Conservation (phyloP, 2,329 filamentous ascomycete species). For the Fusarium humuli region DNA sequence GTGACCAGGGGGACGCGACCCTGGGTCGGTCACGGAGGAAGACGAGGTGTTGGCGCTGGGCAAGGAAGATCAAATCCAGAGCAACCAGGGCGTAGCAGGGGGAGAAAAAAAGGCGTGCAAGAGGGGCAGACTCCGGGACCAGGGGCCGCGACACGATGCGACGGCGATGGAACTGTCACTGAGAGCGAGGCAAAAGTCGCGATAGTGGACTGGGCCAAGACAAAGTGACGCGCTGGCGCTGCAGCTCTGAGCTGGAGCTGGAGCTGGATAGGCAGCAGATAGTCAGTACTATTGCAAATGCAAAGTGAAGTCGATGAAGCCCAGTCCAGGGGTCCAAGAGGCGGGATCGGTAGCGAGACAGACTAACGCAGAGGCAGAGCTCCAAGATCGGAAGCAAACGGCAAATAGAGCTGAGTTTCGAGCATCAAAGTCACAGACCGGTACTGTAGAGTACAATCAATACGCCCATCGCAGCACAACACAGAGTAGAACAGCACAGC, state of each 20-base stretch:
- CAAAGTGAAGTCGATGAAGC: constrained; percentile 15
- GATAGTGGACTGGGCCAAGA: constrained; percentile 41
- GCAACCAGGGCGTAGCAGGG: constrained; percentile 45
- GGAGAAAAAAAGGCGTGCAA: constrained; percentile 36
- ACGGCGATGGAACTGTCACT: constrained; percentile 36
- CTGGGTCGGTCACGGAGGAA: constrained; percentile 47
- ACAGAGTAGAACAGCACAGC: background rate
- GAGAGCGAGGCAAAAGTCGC: constrained; percentile 30
- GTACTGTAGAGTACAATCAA: constrained; percentile 14
- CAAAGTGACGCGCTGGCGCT: constrained; percentile 27
- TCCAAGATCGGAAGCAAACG: constrained; percentile 31
- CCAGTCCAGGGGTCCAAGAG: constrained; percentile 32
- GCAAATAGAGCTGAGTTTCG: constrained; percentile 35
- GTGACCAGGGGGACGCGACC: constrained; percentile 48
- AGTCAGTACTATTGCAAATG: background rate
- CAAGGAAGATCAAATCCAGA: constrained; percentile 45
- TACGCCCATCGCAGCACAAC: constrained; percentile 5
- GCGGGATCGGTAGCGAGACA: constrained; percentile 36
- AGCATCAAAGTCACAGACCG: constrained; percentile 37
- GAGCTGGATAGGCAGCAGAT: constrained; percentile 8
- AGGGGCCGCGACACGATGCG: constrained; percentile 45
- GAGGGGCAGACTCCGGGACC: constrained; percentile 43
- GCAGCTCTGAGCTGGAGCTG: constrained; percentile 1
- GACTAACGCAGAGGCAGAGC: constrained; percentile 17
- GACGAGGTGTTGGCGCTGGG: constrained; percentile 41